Conservation (phyloP, 225 moss, liverwort and hornwort species). For the Climacium dendroides region DNA sequence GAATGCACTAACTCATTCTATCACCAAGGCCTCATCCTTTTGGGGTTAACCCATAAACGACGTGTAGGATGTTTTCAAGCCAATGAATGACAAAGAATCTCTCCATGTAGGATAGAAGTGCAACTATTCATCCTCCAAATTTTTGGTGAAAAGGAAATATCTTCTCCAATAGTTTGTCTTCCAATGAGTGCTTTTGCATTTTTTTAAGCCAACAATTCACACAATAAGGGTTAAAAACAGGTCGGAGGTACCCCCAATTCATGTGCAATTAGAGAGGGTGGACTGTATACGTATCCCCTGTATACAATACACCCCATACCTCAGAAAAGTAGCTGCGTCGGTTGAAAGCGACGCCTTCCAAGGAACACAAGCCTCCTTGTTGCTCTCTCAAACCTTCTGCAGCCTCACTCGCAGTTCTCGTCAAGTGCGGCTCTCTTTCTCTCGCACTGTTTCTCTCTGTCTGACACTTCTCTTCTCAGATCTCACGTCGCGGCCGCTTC, state of each 20-base stretch:
- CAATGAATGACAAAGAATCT: too few species aligned
- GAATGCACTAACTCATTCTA: background rate
- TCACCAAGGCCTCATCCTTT: background rate
- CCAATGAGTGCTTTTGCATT: too few species aligned
- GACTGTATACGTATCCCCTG: background rate
- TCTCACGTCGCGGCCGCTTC: background rate
- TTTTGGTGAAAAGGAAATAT: too few species aligned
- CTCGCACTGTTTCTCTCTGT: background rate
- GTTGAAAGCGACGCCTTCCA: background rate
- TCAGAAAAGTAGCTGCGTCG: background rate
- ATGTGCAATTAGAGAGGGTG: background rate
- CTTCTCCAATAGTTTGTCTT: too few species aligned
- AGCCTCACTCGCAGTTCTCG: background rate
- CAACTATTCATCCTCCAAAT: too few species aligned
- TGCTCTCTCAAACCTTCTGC: background rate
- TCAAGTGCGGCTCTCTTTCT: background rate
- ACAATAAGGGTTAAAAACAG: background rate
- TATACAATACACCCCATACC: too few species aligned
- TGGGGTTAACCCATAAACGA: too few species aligned
- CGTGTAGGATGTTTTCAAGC: too few species aligned
- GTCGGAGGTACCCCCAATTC: too few species aligned
- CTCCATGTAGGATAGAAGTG: too few species aligned
- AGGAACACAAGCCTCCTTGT: background rate
- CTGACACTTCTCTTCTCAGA: background rate
- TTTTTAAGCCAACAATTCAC: too few species aligned